Conservation (phyloP, 192 early-diverging fungal genomes). For the Coemansia guatemalensis region DNA sequence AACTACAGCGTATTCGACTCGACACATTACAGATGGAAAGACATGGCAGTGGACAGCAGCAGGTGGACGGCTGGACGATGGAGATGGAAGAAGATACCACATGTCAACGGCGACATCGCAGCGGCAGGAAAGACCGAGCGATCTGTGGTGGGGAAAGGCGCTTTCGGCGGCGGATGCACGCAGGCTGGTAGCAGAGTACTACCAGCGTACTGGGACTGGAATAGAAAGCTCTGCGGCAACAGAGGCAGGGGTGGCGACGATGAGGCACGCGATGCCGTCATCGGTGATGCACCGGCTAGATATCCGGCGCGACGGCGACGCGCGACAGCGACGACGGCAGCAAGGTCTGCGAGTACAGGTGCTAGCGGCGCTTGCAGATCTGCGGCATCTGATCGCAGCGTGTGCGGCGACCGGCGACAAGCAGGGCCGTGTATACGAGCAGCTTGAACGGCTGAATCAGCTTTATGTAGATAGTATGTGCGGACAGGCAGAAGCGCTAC, state of each 20-base stretch:
- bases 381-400: slow-evolving; percentile 19
- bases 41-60: not conserved
- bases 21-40: not conserved
- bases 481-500: slow-evolving; percentile 2
- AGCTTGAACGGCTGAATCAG: slow-evolving; percentile 28
- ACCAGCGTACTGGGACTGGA: not conserved
- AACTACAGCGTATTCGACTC: not conserved
- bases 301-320: slow-evolving; percentile 22
- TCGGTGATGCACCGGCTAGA: slow-evolving; percentile 39
- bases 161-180: not conserved
- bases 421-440: slow-evolving; percentile 24
- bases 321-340: slow-evolving; percentile 29
- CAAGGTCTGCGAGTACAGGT: slow-evolving; percentile 39
- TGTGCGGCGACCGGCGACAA: slow-evolving; percentile 8
- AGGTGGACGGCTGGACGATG: not conserved
- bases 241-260: not conserved
- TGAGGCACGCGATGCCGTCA: slow-evolving; percentile 39
- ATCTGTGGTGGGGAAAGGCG: not conserved
- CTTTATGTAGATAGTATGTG: slow-evolving; percentile 21
- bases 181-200: slow-evolving; percentile 10
- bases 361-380: slow-evolving; percentile 20
- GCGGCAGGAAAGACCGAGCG: not conserved
- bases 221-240: not conserved
- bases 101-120: not conserved
- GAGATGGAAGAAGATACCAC: not conserved